Percentiles rank a stretch among this genome's conserved stretches.
These are phyloP conservation scores for Castanea sativa DNA, from an alignment of 306 rosid genomes.

Conservation along the genomic window DNA sequence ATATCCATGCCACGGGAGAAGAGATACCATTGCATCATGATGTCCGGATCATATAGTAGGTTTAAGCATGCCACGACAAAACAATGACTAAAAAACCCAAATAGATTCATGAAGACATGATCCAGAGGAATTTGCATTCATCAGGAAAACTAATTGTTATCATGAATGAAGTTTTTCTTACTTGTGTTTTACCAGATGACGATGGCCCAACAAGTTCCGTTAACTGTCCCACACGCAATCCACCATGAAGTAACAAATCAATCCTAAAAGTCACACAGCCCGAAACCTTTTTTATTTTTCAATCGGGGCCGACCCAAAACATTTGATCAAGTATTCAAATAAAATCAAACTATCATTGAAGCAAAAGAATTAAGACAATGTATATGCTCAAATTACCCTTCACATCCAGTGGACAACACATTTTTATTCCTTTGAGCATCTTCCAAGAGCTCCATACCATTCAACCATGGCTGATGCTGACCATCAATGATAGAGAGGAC, in stretches of 20 bases:
- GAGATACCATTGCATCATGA: neutral
- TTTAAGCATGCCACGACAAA: neutral
- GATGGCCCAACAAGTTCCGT: slow-evolving; percentile 92
- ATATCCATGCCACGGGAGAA: neutral
- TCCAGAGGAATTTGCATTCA: neutral
- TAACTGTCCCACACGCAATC: slow-evolving; percentile 70
- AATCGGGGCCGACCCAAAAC: neutral
- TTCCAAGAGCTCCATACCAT: slow-evolving; percentile 50
- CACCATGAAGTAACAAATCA: slow-evolving; percentile 79
- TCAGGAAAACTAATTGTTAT: neutral
- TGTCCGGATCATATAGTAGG: neutral
- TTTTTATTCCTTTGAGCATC: slow-evolving; percentile 34
- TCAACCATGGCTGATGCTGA: slow-evolving; percentile 40
- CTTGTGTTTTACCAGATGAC: slow-evolving; percentile 88
- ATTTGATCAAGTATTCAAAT: neutral
- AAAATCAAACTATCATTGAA: neutral
- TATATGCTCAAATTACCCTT: slow-evolving; percentile 47
- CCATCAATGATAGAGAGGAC: slow-evolving; percentile 35
- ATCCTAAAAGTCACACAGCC: slow-evolving; percentile 41
- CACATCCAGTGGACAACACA: slow-evolving; percentile 59
- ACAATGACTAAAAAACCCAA: neutral
- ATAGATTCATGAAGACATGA: neutral
- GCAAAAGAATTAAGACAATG: neutral
- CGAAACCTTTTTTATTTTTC: neutral
- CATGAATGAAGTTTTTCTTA: slow-evolving; percentile 15